Evolutionary conservation across 345 rosid genomes (phyloP).

Genomic region (Eutrema japonicum): DNA sequence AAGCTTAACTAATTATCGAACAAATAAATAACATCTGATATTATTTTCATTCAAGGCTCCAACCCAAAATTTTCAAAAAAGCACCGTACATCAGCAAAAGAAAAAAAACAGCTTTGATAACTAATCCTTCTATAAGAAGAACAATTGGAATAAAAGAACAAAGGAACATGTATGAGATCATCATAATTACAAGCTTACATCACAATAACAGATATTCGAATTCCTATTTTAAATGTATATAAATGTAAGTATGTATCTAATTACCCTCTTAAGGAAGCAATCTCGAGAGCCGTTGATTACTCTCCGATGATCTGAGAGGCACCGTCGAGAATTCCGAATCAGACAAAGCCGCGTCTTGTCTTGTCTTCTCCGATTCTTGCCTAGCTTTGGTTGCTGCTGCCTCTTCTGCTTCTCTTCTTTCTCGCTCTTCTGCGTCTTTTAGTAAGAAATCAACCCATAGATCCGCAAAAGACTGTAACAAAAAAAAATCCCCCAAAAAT

Average conservation of each 20-base stretch:
- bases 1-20: not conserved
- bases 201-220: slow-evolving; percentile 7
- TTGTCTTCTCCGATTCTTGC: slow-evolving; percentile 38
- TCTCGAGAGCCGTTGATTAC: slow-evolving; percentile 55
- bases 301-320: slow-evolving; percentile 64
- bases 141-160: slow-evolving; percentile 1
- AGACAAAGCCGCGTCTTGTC: slow-evolving; percentile 52
- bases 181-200: slow-evolving; percentile 24
- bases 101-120: not conserved
- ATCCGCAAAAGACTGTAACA: slow-evolving; percentile 81
- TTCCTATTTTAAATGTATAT: not conserved
- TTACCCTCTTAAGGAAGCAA: slow-evolving; percentile 34
- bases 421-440: slow-evolving; percentile 81
- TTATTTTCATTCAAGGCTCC: not conserved
- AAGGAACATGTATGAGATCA: slow-evolving; percentile 15
- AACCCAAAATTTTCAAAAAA: not conserved
- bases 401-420: slow-evolving; percentile 62
- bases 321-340: slow-evolving; percentile 81
- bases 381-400: slow-evolving; percentile 45
- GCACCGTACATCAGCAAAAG: not conserved
- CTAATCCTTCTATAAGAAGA: not conserved
- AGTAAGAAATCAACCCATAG: slow-evolving; percentile 98
- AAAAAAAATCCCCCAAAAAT: not conserved
- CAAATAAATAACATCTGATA: not conserved
- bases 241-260: slow-evolving; percentile 23